A percentile compares a stretch with the other conserved stretches of the same genome.
Conservation (phyloP, 345 rosid genomes). For the Clarkia xantiana region DNA sequence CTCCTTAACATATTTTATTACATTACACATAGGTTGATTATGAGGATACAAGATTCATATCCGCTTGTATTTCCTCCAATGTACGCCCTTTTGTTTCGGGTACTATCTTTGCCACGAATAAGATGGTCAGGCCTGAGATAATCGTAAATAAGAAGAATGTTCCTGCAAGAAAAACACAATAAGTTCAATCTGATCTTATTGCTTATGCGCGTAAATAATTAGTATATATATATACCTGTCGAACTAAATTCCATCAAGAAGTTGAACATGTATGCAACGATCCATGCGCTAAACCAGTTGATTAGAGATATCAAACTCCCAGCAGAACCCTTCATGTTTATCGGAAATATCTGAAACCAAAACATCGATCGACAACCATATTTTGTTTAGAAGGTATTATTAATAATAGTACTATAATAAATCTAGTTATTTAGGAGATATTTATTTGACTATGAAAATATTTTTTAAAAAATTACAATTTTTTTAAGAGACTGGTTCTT, state of each 20-base stretch:
- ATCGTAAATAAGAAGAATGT: constrained; percentile 50
- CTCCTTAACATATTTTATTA: too few relatives aligned
- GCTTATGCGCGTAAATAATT: background rate
- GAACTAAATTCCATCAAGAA: constrained; percentile 43
- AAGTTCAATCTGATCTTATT: background rate
- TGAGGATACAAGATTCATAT: constrained; percentile 25
- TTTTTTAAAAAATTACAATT: too few relatives aligned
- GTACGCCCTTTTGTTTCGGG: constrained; percentile 77
- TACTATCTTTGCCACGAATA: constrained; percentile 55
- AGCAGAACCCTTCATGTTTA: constrained; percentile 68
- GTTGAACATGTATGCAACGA: constrained; percentile 51
- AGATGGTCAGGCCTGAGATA: constrained; percentile 41
- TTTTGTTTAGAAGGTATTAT: too few relatives aligned
- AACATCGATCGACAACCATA: background rate
- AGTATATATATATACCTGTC: constrained; percentile 12
- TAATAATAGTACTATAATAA: too few relatives aligned
- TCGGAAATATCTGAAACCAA: constrained; percentile 51
- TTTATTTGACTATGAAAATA: too few relatives aligned
- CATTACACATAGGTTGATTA: too few relatives aligned
- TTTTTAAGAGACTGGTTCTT: too few relatives aligned
- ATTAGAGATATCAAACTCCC: constrained; percentile 73
- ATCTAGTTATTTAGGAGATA: too few relatives aligned
- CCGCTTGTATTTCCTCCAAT: constrained; percentile 62
- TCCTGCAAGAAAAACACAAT: constrained; percentile 17
- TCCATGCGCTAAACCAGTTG: constrained; percentile 79